Evolutionary conservation across 345 rosid species (phyloP).

Genomic region (Eucalyptus marginata): DNA sequence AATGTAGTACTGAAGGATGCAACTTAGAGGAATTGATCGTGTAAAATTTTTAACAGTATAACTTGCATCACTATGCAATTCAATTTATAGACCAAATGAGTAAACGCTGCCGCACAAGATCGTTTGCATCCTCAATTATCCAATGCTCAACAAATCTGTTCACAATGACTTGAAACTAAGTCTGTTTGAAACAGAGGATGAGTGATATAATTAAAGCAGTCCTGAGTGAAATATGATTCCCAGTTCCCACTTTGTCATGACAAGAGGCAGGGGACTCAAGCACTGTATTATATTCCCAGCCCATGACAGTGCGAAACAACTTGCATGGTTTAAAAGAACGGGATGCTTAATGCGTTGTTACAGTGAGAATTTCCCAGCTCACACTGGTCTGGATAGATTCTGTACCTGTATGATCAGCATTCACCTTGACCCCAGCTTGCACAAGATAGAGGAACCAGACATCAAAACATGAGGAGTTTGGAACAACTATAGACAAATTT

Average conservation of each 20-base stretch:
- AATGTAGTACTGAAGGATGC: background rate
- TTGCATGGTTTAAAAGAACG: background rate
- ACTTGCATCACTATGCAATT: background rate
- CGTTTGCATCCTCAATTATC: background rate
- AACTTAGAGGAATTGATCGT: background rate
- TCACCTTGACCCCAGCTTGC: background rate
- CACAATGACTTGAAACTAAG: background rate
- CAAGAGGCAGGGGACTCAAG: background rate
- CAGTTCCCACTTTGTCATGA: background rate
- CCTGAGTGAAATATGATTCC: background rate
- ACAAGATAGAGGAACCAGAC: background rate
- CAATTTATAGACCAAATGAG: background rate
- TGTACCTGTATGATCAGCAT: background rate
- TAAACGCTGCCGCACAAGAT: background rate
- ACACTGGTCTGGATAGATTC: background rate
- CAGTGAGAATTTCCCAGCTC: background rate
- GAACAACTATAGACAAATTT: background rate
- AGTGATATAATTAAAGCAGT: background rate
- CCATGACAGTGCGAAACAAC: background rate
- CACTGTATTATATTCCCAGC: background rate
- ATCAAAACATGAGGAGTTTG: background rate
- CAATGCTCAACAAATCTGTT: background rate
- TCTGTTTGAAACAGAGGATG: background rate
- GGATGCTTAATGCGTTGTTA: background rate
- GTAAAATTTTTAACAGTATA: background rate